Base-by-base conservation (phyloP, 345 rosid species). In the Acer negundo region DNA sequence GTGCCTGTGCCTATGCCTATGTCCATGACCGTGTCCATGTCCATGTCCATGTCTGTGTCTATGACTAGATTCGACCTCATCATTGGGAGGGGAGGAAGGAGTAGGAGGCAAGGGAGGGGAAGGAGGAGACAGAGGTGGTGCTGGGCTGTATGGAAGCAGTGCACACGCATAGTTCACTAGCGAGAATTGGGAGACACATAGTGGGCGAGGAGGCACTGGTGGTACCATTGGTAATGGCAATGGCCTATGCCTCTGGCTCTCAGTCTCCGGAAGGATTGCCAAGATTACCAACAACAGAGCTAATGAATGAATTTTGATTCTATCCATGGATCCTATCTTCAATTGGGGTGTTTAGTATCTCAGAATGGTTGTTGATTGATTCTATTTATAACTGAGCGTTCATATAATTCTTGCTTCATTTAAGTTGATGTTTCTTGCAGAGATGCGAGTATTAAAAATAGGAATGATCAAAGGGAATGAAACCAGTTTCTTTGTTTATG, bases 121-220 rank as follows among this genome's bases (percentile, higher is more conserved):
- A 0, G 47, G 63, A 19, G 58, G 71, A 26, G 72, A 11, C 44
- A 67, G 19, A 9, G 79, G 77, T 5, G 88, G 80, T 16, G 83
- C 70, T 0, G 85, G 82, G 79, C 17, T 16, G 23, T 83, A 73
- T 0, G 87, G 90, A 23, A 93, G 81, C 75, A 8, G 46, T 0
- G 84, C 35, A 69, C 99, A 95, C 1, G 97, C 96, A 64, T 92
- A 84, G 80, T 88, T 92, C 67, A 77, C 97, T 1, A 93, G 75
- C 1, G 92, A 71, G 72, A 89, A 83, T 79, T 93, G 99, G 81
- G 93, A 83, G 56, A 85, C 73, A 47, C 98, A 95, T 22, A 93
- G 69, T 35, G 38, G 38, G 38, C 38, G 38, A 35, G 38, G 38
- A 35, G 38, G 38, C 38, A 35, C 38, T 35, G 38, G 6, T 31